Evolutionary conservation across 1,284 basidiomycete genomes (phyloP).

Genomic region (Peniophora sp.): DNA sequence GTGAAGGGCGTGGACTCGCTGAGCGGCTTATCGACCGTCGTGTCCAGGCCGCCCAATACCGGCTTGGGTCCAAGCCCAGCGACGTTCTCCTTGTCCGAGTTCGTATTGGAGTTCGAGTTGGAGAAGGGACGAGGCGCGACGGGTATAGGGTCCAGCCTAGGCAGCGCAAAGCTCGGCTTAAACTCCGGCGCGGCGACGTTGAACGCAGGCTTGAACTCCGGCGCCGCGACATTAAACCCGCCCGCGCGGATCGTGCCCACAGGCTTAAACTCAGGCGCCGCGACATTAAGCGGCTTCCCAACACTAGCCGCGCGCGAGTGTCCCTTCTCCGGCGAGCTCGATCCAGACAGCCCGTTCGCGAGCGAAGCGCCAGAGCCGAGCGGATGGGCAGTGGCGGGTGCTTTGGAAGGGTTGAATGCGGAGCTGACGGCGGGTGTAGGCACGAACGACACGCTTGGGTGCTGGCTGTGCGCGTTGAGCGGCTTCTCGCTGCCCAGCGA

Average conservation of each 20-base stretch:
- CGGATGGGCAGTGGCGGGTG: background rate
- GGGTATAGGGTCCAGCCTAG: too few relatives aligned
- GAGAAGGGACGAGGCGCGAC: too few relatives aligned
- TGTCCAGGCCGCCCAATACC: too few relatives aligned
- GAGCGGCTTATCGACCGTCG: too few relatives aligned
- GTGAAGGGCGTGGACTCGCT: constrained; percentile 40
- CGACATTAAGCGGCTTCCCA: constrained; percentile 62
- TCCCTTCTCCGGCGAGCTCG: constrained; percentile 15
- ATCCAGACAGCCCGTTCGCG: background rate
- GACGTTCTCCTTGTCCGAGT: too few relatives aligned
- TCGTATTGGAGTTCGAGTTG: too few relatives aligned
- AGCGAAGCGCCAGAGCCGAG: background rate
- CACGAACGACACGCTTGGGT: background rate
- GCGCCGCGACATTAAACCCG: constrained; percentile 41
- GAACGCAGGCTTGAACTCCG: constrained; percentile 77
- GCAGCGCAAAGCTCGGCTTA: too few relatives aligned
- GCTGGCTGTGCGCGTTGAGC: constrained; percentile 34
- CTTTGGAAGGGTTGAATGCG: background rate
- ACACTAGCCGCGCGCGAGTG: constrained; percentile 57
- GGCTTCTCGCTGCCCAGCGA: constrained; percentile 14
- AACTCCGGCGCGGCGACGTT: too few relatives aligned
- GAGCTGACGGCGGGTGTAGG: background rate
- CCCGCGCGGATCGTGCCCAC: too few relatives aligned
- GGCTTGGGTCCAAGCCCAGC: too few relatives aligned
- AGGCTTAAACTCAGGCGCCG: constrained; percentile 76